Percentiles rank a stretch among this genome's conserved stretches.
These are phyloP conservation scores for Hypsizygus marmoreus DNA, from an alignment of 768 basidiomycete species.

Conservation along the genomic window DNA sequence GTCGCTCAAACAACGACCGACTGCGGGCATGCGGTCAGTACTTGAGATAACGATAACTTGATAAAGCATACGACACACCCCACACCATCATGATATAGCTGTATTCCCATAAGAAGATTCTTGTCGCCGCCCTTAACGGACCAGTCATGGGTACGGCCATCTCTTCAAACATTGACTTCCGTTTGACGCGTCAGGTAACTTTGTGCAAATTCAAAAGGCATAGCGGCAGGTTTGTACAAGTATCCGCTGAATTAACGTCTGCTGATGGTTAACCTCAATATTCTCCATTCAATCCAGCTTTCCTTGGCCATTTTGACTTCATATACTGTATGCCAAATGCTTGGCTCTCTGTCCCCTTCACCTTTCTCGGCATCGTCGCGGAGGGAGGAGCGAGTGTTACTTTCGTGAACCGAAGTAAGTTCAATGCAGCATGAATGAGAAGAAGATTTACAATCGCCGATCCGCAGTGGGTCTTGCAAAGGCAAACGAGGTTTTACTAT, in stretches of 20 bases:
- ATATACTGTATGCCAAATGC: slow-evolving; percentile 63
- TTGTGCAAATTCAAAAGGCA: too few species aligned
- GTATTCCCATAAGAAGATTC: slow-evolving; percentile 67
- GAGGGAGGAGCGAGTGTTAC: slow-evolving; percentile 73
- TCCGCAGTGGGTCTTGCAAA: slow-evolving; percentile 73
- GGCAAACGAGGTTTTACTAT: slow-evolving; percentile 72
- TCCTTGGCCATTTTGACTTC: slow-evolving; percentile 75
- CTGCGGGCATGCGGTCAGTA: slow-evolving; percentile 61
- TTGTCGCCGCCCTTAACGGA: slow-evolving; percentile 73
- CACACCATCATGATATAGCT: slow-evolving; percentile 39
- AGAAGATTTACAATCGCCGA: background rate
- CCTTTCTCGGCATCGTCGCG: slow-evolving; percentile 65
- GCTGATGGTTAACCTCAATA: too few species aligned
- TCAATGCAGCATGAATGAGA: background rate
- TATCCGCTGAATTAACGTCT: background rate
- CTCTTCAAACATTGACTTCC: background rate
- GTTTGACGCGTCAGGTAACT: too few species aligned
- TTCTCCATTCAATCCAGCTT: slow-evolving; percentile 52
- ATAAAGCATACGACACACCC: background rate
- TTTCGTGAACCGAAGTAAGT: slow-evolving; percentile 66
- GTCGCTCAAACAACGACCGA: slow-evolving; percentile 59
- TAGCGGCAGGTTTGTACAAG: too few species aligned
- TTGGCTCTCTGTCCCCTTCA: slow-evolving; percentile 69
- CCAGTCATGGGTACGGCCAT: slow-evolving; percentile 65
- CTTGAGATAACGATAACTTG: background rate